Evolutionary conservation across 257 asterid genomes (phyloP), one percentile per base, ranked within the genome.

Genomic region (Ophiorrhiza pumila): DNA sequence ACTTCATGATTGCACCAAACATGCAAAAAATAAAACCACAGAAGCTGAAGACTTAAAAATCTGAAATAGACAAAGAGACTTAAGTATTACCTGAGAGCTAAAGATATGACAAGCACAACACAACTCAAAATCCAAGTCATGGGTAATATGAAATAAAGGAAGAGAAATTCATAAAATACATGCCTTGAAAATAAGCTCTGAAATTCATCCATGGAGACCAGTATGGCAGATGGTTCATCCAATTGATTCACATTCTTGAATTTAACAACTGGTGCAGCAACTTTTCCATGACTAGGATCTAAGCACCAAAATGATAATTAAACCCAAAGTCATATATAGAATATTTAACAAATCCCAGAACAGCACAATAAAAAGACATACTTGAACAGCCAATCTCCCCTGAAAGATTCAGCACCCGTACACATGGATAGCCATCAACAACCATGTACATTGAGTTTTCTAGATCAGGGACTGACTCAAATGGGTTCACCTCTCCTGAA

Each of bases 331-430:
- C 65, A 58, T 43, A 56, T 32, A 52, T 18, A 22, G 76, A 61
- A 57, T 27, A 65, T 18, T 35, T 10, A 22, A 37, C 68, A 53
- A 20, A 73, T 45, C 27, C 43, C 45, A 69, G 10, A 74, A 76
- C 46, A 20, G 65, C 39, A 76, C 34, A 66, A 68, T 62, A 50
- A 41, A 65, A 78, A 71, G 77, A 80, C 93, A 69, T 73, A 91
- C 99, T 94, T 88, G 99, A 90, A 84, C 99, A 94, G 57, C 99
- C 99, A 77, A 94, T 90, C 87, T 88, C 99, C 84, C 96, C 99
- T 6, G 98, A 86, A 81, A 91, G 85, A 82, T 87, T 91, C 85
- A 94, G 99, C 80, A 94, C 82, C 53, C 99, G 90, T 53, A 94
- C 99, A 77, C 99, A 94, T 20, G 99, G 99, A 81, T 85, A 91